Evolutionary conservation across 2,329 filamentous ascomycete genomes (phyloP), one percentile per base, ranked within the genome.

Genomic region (Calonectria naviculata): DNA sequence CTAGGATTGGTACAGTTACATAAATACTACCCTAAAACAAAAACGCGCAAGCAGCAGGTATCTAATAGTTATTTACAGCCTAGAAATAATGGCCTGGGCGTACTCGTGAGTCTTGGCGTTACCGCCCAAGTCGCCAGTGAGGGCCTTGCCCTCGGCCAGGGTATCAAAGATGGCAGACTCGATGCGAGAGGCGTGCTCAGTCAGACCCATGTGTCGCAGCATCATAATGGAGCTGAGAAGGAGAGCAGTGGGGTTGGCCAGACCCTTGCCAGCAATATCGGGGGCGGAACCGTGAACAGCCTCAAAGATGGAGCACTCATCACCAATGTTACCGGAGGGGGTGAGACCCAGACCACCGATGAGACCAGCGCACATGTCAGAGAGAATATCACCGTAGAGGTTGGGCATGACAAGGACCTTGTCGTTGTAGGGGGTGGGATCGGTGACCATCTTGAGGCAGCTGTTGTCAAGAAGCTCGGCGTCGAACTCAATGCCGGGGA

Each of bases 281-380:
- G 96, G 96, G 71, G 96, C 96, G 76, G 95, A 98, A 80, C 96
- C 96, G 89, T 99, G 97, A 81, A 99, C 97, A 80, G 97, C 97
- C 89, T 99, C 97, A 89, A 99, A 99, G 89, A 98, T 98, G 84
- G 95, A 98, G 93, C 95, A 98, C 89, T 98, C 94, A 87, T 98
- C 95, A 86, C 95, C 97, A 82, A 98, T 98, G 91, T 99, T 99
- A 82, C 96, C 97, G 44, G 96, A 98, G 76, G 97, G 97, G 44
- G 97, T 98, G 64, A 99, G 92, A 84, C 97, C 97, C 75, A 99
- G 93, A 86, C 97, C 97, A 84, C 97, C 97, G 81, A 99, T 98
- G 79, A 99, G 90, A 88, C 97, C 97, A 81, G 97, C 97, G 89
- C 97, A 98, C 95, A 98, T 98, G 86, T 99, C 97, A 82, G 96